These are phyloP conservation scores for Fusarium compactum DNA, from an alignment of 2,329 filamentous ascomycete species.

Conservation along the genomic window DNA sequence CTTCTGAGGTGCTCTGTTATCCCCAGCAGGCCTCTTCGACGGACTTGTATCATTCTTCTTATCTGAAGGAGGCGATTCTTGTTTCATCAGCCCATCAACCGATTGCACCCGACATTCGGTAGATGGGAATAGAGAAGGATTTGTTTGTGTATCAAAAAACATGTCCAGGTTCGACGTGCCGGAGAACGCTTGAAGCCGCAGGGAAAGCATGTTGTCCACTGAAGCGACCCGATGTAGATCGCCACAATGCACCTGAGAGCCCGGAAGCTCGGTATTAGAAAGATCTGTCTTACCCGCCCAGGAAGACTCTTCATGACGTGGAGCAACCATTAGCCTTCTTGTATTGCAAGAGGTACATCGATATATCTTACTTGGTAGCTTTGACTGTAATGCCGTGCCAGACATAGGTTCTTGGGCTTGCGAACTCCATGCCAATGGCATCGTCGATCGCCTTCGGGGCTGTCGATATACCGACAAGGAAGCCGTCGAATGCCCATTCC, in stretches of 20 bases:
- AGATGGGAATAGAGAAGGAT: not conserved
- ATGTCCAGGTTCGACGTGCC: not conserved
- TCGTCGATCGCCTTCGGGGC: not conserved
- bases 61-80: not conserved
- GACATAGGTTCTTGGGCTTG: not conserved
- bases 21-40: not conserved
- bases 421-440: not conserved
- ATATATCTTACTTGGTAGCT: conserved; percentile 2
- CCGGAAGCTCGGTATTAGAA: not conserved
- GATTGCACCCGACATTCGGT: not conserved
- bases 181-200: not conserved
- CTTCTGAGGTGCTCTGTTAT: not conserved
- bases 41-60: not conserved
- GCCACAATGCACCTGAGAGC: not conserved
- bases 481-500: not conserved
- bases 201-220: not conserved
- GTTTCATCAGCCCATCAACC: not conserved
- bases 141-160: not conserved
- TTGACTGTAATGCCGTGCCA: not conserved
- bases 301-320: not conserved
- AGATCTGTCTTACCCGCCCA: not conserved
- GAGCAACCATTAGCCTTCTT: conserved; percentile 2
- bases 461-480: conserved; percentile 1
- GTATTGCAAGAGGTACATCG: not conserved
- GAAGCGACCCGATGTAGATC: not conserved